These are phyloP conservation scores for Ganoderma multipileum DNA, from an alignment of 1,284 basidiomycete genomes.

Conservation along the genomic window DNA sequence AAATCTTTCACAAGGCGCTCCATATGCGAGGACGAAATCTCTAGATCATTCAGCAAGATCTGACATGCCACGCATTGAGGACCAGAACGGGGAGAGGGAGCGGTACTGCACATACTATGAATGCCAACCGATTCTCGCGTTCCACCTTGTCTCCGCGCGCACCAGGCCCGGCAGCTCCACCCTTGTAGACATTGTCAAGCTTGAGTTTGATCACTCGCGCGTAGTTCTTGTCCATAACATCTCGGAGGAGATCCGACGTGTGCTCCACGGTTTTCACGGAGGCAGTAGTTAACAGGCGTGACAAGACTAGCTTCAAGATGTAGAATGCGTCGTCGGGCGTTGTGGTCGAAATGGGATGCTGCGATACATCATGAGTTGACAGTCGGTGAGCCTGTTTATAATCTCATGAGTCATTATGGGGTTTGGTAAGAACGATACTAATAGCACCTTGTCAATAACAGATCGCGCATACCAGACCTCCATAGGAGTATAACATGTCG, in stretches of 20 bases:
- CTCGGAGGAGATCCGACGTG: constrained; percentile 68
- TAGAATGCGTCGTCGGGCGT: constrained; percentile 95
- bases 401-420: constrained; percentile 11
- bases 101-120: constrained; percentile 67
- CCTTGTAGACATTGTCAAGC: constrained; percentile 87
- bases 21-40: constrained; percentile 86
- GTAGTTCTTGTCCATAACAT: constrained; percentile 84
- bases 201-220: constrained; percentile 79
- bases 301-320: constrained; percentile 84
- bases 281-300: constrained; percentile 78
- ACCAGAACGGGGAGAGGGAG: too few relatives aligned
- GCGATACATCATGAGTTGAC: constrained; percentile 71
- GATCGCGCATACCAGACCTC: constrained; percentile 94
- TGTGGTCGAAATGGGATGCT: constrained; percentile 67
- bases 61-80: constrained; percentile 39
- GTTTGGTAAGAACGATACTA: not conserved
- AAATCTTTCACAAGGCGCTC: constrained; percentile 82
- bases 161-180: constrained; percentile 44
- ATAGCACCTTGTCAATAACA: constrained; percentile 82
- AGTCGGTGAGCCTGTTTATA: constrained; percentile 69
- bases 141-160: constrained; percentile 76
- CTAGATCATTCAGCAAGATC: constrained; percentile 90
- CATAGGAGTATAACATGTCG: constrained; percentile 84
- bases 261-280: constrained; percentile 64
- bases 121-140: constrained; percentile 76